A percentile compares a stretch with the other conserved stretches of the same genome.
Evolutionary conservation across 192 early-diverging fungal species (phyloP).

Genomic region (Jimgerdemannia flammicorona): DNA sequence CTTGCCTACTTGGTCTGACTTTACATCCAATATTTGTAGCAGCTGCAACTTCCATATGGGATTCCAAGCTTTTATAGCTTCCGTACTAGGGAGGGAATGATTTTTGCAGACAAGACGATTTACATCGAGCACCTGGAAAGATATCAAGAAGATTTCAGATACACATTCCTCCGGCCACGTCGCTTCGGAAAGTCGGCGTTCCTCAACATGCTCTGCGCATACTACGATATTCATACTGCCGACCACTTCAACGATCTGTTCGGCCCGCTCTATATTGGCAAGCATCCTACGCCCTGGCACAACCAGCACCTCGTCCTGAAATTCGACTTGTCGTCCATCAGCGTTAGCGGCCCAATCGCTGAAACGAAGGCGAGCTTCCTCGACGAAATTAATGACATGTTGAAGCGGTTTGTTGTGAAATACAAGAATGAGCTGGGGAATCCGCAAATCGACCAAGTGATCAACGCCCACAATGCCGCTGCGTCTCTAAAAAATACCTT

Average conservation of each 20-base stretch:
- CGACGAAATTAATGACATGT: slow-evolving; percentile 15
- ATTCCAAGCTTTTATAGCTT: slow-evolving; percentile 25
- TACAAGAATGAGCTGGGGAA: slow-evolving; percentile 14
- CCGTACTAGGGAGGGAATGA: slow-evolving; percentile 20
- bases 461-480: slow-evolving; percentile 9
- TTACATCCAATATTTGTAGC: slow-evolving; percentile 8
- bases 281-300: slow-evolving; percentile 23
- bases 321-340: slow-evolving; percentile 29
- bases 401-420: slow-evolving; percentile 12
- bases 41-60: slow-evolving; percentile 20
- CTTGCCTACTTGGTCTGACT: slow-evolving; percentile 19
- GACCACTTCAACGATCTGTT: slow-evolving; percentile 27
- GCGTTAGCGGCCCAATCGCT: slow-evolving; percentile 11
- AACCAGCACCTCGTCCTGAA: slow-evolving; percentile 34
- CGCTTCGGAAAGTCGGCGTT: slow-evolving; percentile 30
- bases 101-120: slow-evolving; percentile 30
- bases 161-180: slow-evolving; percentile 24
- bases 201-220: slow-evolving; percentile 33
- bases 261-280: slow-evolving; percentile 32
- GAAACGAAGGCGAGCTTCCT: slow-evolving; percentile 17
- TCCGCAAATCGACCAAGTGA: slow-evolving; percentile 7
- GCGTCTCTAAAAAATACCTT: slow-evolving; percentile 11
- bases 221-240: slow-evolving; percentile 29
- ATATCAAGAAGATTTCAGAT: slow-evolving; percentile 16
- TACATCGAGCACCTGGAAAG: slow-evolving; percentile 31